Conservation (phyloP, 495 filamentous ascomycete species). For the Penicillium daleae region DNA sequence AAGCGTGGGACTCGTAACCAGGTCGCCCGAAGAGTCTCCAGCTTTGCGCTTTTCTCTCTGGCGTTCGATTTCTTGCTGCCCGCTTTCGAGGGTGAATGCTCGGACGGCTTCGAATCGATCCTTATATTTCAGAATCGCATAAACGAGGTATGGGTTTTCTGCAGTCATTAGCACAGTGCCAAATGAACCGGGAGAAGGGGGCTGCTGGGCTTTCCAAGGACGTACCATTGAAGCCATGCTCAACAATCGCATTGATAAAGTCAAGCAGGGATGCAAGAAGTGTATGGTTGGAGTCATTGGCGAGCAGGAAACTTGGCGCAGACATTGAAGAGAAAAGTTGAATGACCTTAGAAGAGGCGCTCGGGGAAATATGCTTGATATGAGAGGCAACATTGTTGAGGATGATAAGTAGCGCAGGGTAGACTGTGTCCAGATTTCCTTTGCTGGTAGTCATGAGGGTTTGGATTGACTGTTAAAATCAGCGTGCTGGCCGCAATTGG, state of each 20-base stretch:
- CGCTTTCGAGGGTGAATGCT: conserved; percentile 92
- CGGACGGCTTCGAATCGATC: conserved; percentile 88
- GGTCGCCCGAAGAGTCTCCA: conserved; percentile 39
- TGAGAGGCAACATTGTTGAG: conserved; percentile 92
- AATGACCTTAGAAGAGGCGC: conserved; percentile 78
- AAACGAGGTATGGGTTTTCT: conserved; percentile 87
- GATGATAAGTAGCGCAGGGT: conserved; percentile 89
- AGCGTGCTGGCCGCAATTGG: conserved; percentile 27
- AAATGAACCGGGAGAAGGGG: not conserved
- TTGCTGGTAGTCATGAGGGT: conserved; percentile 89
- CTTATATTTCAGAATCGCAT: conserved; percentile 74
- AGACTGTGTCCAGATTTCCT: conserved; percentile 87
- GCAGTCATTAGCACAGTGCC: conserved; percentile 8
- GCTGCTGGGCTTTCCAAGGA: conserved; percentile 7
- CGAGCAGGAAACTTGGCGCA: conserved; percentile 89
- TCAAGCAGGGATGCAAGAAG: conserved; percentile 84
- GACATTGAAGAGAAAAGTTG: conserved; percentile 95
- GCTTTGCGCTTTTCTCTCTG: conserved; percentile 77
- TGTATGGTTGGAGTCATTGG: conserved; percentile 89
- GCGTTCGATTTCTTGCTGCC: conserved; percentile 89
- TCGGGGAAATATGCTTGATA: conserved; percentile 72
- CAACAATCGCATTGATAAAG: conserved; percentile 88
- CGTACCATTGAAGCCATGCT: conserved; percentile 86
- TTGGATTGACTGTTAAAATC: conserved; percentile 76
- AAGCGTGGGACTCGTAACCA: conserved; percentile 38